Percentiles rank a stretch among this genome's conserved stretches.
Conservation (phyloP, 345 rosid genomes). For the Hibiscus trionum region DNA sequence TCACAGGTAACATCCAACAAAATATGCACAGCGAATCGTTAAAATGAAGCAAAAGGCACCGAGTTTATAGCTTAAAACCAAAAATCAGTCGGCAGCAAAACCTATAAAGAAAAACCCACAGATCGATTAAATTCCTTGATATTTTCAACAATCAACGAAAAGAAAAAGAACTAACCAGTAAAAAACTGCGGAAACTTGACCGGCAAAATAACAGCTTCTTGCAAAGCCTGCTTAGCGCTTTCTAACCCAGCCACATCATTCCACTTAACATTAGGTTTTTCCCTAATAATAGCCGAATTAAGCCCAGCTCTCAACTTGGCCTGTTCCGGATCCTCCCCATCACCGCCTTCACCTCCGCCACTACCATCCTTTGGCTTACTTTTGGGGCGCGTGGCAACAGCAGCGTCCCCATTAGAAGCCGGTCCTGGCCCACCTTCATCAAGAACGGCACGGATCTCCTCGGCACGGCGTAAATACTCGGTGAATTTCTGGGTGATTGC, state of each 20-base stretch:
- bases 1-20: no score
- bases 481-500: slow-evolving; percentile 74
- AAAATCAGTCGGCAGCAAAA: background rate
- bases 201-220: slow-evolving; percentile 85
- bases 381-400: slow-evolving; percentile 62
- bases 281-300: slow-evolving; percentile 66
- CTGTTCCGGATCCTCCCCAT: slow-evolving; percentile 69
- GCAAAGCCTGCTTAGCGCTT: slow-evolving; percentile 70
- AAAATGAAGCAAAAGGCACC: background rate
- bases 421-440: slow-evolving; percentile 68
- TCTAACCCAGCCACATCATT: slow-evolving; percentile 82
- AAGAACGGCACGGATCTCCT: slow-evolving; percentile 74
- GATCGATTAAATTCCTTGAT: background rate
- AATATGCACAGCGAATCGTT: no score
- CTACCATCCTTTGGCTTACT: slow-evolving; percentile 62
- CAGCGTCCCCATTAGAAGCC: slow-evolving; percentile 54
- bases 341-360: slow-evolving; percentile 37
- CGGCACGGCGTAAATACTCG: slow-evolving; percentile 74
- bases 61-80: background rate
- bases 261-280: slow-evolving; percentile 75
- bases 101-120: background rate
- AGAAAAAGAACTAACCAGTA: slow-evolving; percentile 36
- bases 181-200: slow-evolving; percentile 82
- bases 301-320: slow-evolving; percentile 59
- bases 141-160: background rate